phyloP scores from a whole-genome alignment of 768 basidiomycete genomes.

The Podaxis sp. region DNA sequence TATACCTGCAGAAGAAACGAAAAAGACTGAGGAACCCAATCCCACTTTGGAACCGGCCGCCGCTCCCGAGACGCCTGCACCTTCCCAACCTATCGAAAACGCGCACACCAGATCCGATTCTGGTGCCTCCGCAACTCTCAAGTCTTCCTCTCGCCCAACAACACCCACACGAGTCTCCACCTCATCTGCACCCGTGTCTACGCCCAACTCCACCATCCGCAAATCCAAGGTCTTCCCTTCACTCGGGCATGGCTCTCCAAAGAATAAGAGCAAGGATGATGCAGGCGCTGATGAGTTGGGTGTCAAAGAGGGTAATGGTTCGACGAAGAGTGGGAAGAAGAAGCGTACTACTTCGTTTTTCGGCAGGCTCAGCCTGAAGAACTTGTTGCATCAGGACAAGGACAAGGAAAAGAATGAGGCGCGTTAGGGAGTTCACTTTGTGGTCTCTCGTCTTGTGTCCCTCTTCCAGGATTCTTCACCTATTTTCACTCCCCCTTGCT shows the following conservation, averaged over 20 bases:
- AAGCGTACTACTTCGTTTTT: slow-evolving; percentile 47
- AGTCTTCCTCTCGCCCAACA: slow-evolving; percentile 20
- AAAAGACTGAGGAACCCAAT: background rate
- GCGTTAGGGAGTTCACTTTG: background rate
- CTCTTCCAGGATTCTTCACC: background rate
- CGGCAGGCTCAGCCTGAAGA: slow-evolving; percentile 47
- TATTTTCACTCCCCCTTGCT: background rate
- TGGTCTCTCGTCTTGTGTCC: background rate
- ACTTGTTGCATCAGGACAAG: slow-evolving; percentile 44
- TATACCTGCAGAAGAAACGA: background rate
- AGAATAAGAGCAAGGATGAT: background rate
- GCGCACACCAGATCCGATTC: slow-evolving; percentile 1
- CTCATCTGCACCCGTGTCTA: slow-evolving; percentile 26
- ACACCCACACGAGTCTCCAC: slow-evolving; percentile 20
- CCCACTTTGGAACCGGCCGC: slow-evolving; percentile 1
- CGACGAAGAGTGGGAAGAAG: slow-evolving; percentile 34
- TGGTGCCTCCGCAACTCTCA: slow-evolving; percentile 13
- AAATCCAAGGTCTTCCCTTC: slow-evolving; percentile 6
- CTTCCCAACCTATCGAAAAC: background rate
- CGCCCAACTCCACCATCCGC: slow-evolving; percentile 12
- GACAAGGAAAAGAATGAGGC: slow-evolving; percentile 23
- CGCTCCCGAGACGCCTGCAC: background rate
- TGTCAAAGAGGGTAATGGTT: slow-evolving; percentile 6
- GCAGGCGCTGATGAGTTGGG: background rate
- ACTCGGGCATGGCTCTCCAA: background rate